Percentiles rank a stretch among this genome's conserved stretches.
Conservation (phyloP, 2,329 filamentous ascomycete species). For the Curvularia sp. region DNA sequence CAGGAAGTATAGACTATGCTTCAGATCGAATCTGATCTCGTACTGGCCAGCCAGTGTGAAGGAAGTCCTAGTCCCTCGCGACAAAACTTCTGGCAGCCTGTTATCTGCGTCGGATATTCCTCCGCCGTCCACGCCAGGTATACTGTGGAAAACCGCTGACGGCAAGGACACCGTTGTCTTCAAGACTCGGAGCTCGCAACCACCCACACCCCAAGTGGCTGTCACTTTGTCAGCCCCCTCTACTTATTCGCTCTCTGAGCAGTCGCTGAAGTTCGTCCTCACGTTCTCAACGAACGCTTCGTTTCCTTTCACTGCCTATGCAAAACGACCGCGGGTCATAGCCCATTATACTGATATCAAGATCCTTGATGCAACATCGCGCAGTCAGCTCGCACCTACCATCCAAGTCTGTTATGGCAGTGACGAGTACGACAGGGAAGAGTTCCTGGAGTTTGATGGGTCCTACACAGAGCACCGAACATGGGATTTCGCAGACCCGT, state of each 20-base stretch:
- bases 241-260: constrained; percentile 13
- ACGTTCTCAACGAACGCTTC: constrained; percentile 12
- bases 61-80: neutral
- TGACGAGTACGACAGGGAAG: neutral
- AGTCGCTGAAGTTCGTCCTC: constrained; percentile 10
- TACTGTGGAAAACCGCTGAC: constrained; percentile 7
- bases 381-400: constrained; percentile 1
- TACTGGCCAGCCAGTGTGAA: constrained; percentile 12
- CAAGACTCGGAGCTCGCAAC: constrained; percentile 7
- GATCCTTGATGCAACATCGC: constrained; percentile 12
- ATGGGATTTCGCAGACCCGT: neutral
- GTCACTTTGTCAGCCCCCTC: constrained; percentile 14
- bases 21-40: constrained; percentile 10
- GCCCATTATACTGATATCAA: constrained; percentile 9
- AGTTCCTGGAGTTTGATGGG: neutral
- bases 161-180: constrained; percentile 11
- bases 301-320: constrained; percentile 12
- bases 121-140: constrained; percentile 3
- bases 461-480: neutral
- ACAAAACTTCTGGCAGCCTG: constrained; percentile 1
- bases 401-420: neutral
- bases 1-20: constrained; percentile 15
- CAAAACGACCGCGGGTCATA: constrained; percentile 11
- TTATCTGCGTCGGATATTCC: constrained; percentile 2
- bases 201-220: constrained; percentile 14